Conservation (phyloP, 2,329 filamentous ascomycete genomes). For the Exophiala oligosperma region DNA sequence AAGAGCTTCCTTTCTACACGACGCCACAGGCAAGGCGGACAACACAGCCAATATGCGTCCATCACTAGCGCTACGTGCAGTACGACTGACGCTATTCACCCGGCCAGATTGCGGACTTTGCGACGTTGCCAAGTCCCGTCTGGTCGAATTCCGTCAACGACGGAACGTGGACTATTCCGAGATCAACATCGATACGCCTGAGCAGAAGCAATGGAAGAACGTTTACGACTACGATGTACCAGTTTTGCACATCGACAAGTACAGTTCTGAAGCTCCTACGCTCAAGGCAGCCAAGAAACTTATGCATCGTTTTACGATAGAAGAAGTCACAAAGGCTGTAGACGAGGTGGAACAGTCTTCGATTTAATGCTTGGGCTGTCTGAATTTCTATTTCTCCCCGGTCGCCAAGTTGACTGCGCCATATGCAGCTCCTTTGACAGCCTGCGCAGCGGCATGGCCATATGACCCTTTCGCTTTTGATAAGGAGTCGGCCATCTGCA, state of each 20-base stretch:
- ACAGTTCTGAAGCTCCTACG: conserved; percentile 38
- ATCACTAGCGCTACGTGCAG: conserved; percentile 16
- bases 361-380: conserved; percentile 14
- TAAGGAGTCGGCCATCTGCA: conserved; percentile 36
- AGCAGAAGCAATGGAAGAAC: conserved; percentile 58
- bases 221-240: conserved; percentile 66
- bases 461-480: conserved; percentile 36
- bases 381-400: conserved; percentile 15
- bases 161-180: conserved; percentile 56
- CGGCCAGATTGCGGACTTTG: conserved; percentile 61
- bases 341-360: conserved; percentile 43
- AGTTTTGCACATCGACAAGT: conserved; percentile 60
- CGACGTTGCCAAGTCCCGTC: conserved; percentile 59
- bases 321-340: conserved; percentile 56
- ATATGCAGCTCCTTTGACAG: conserved; percentile 29
- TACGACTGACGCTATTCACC: conserved; percentile 61
- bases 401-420: conserved; percentile 22
- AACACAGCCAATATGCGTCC: conserved; percentile 17
- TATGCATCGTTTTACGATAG: conserved; percentile 62
- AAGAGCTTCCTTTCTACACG: no score
- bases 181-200: conserved; percentile 58
- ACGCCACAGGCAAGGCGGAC: no score
- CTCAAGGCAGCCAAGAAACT: conserved; percentile 54
- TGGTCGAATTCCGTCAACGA: conserved; percentile 54
- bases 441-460: conserved; percentile 27